Conservation (phyloP, 148 eudicot genomes). For the Spergularia marina region DNA sequence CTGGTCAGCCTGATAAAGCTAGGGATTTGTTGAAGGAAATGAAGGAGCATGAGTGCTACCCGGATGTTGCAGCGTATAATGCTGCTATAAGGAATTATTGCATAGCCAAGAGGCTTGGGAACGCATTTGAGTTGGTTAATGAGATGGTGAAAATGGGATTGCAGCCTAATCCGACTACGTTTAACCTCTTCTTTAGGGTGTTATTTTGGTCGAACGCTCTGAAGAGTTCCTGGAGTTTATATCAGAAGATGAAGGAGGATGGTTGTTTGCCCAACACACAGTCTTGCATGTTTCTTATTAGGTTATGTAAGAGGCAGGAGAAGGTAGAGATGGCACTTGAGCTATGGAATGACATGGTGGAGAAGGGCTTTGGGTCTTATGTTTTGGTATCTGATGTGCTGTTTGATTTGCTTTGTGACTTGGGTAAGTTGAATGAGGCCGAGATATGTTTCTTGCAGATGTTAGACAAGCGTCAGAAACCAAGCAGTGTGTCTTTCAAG, state of each 20-base stretch:
- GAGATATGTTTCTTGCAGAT: slow-evolving; percentile 83
- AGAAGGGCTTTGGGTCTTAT: slow-evolving; percentile 77
- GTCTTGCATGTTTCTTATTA: slow-evolving; percentile 76
- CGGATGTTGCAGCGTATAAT: slow-evolving; percentile 84
- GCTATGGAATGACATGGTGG: slow-evolving; percentile 92
- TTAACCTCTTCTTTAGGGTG: slow-evolving; percentile 70
- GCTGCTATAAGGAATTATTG: slow-evolving; percentile 78
- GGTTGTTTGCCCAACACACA: slow-evolving; percentile 85
- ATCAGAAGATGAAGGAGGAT: slow-evolving; percentile 59
- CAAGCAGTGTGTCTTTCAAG: slow-evolving; percentile 70
- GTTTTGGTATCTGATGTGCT: slow-evolving; percentile 70
- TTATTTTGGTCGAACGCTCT: slow-evolving; percentile 72
- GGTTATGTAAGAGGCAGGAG: slow-evolving; percentile 73
- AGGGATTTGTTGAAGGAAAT: slow-evolving; percentile 66
- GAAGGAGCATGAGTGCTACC: slow-evolving; percentile 75
- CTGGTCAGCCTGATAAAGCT: slow-evolving; percentile 88
- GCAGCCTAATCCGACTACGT: slow-evolving; percentile 75
- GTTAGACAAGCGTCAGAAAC: slow-evolving; percentile 81
- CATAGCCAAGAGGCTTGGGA: slow-evolving; percentile 70
- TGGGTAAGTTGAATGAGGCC: slow-evolving; percentile 73
- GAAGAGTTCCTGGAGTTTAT: slow-evolving; percentile 69
- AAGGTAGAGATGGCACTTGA: slow-evolving; percentile 78
- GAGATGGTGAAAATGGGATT: slow-evolving; percentile 70
- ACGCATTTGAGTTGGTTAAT: slow-evolving; percentile 55
- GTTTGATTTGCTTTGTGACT: slow-evolving; percentile 77